Conservation (phyloP, 306 rosid species). For the Carpinus viminea region DNA sequence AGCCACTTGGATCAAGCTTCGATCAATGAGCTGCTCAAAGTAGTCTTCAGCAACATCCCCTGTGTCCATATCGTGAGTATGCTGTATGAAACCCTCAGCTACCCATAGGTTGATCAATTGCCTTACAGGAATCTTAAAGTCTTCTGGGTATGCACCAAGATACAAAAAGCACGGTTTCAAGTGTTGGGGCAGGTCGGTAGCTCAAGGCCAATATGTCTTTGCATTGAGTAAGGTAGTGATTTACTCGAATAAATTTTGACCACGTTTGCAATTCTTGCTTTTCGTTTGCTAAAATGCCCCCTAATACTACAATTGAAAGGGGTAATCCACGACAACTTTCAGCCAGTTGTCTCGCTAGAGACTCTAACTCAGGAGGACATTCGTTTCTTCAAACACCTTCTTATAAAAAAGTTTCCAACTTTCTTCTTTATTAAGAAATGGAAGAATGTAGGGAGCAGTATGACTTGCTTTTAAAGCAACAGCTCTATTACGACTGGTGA, state of each 20-base stretch:
- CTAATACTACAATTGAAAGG: not conserved
- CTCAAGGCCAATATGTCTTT: not conserved
- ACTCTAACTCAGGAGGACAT: not conserved
- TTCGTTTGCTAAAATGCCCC: not conserved
- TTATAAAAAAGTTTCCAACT: slow-evolving; percentile 32
- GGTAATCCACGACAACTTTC: not conserved
- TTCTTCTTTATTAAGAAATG: not conserved
- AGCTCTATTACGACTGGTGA: slow-evolving; percentile 32
- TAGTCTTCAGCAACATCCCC: too few species aligned
- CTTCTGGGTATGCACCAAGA: too few species aligned
- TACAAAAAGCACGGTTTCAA: too few species aligned
- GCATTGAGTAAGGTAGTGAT: slow-evolving; percentile 11
- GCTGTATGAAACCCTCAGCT: too few species aligned
- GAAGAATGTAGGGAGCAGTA: slow-evolving; percentile 13
- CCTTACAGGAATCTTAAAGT: too few species aligned
- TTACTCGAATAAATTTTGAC: slow-evolving; percentile 17
- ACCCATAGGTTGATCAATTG: too few species aligned
- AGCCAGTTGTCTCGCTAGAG: not conserved
- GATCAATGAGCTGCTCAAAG: too few species aligned
- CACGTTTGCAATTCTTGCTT: not conserved
- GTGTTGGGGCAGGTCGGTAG: slow-evolving; percentile 6
- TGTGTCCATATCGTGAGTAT: fast-evolving
- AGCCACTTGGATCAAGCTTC: too few species aligned
- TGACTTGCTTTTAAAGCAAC: not conserved
- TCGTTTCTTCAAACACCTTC: not conserved